Evolutionary conservation across 768 basidiomycete genomes (phyloP), one percentile per base, ranked within the genome.

Genomic region (Pleurotus giganteus): DNA sequence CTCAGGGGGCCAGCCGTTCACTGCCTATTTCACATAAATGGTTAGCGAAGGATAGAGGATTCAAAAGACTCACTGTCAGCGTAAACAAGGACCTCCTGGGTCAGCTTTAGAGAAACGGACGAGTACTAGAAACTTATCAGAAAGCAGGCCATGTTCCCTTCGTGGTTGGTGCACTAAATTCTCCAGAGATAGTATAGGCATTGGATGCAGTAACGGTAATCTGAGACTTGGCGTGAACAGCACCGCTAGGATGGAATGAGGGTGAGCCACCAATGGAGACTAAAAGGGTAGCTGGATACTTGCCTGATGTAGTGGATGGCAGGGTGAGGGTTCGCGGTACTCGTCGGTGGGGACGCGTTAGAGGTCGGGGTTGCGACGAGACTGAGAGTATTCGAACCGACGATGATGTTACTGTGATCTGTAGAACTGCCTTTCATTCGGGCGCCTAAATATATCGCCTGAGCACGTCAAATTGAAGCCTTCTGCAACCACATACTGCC

Each of bases 101-200:
- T 36, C 29, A 49, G n/a, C 47, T 49, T 49, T 6, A 19, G 3
- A 31, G 17, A 17, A 43, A 11, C 11, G 8, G 23, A 17, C 28
- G 11, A 15, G 1, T 13, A 26, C 55, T 23, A 7, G 31, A 2
- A 1, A 56, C 58, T 60, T 49, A 72, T 73, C 75, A 77, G 56
- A 77, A 77, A 11, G 75, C 75, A 46, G 75, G 75, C 75, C 75
- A 77, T 1, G 75, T 75, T 34, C 73, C 76, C 23, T 41, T 57
- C 1, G 64, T 66, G 4, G 75, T 77, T 2, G 76, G 73, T 0
- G 76, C 56, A 44, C 73, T 73, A 34, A 77, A 77, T 53, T 77
- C 76, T 37, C 76, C 76, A 11, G 69, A 66, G 41, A 77, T 63
- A 0, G 74, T 73, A 45, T 72, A 77, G 9, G 61, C 57, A 19